Evolutionary conservation across 1,284 basidiomycete genomes (phyloP).

Genomic region (Hortiboletus rubellus): DNA sequence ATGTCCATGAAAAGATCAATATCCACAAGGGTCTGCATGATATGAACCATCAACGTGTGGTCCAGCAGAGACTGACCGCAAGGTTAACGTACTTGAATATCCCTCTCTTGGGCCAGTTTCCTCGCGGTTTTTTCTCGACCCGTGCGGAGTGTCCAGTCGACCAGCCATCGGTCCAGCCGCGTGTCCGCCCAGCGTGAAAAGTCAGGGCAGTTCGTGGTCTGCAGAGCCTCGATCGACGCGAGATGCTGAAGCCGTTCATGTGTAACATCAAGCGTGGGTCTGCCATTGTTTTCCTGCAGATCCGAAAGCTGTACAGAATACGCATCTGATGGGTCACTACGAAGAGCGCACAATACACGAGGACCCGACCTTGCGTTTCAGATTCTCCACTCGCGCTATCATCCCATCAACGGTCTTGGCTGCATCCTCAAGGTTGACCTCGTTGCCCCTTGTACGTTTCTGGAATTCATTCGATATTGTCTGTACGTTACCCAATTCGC

Average conservation of each 20-base stretch:
- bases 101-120: slow-evolving; percentile 66
- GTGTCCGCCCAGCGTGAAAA: slow-evolving; percentile 77
- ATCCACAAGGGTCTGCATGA: slow-evolving; percentile 74
- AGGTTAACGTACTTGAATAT: slow-evolving; percentile 60
- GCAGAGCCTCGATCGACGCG: slow-evolving; percentile 56
- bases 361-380: slow-evolving; percentile 75
- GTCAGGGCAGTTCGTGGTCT: slow-evolving; percentile 52
- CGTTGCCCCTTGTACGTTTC: slow-evolving; percentile 42
- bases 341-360: slow-evolving; percentile 15
- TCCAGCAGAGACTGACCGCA: slow-evolving; percentile 15
- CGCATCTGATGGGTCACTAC: slow-evolving; percentile 17
- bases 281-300: slow-evolving; percentile 62
- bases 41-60: slow-evolving; percentile 25
- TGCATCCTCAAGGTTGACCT: slow-evolving; percentile 50
- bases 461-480: slow-evolving; percentile 55
- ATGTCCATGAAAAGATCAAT: slow-evolving; percentile 92
- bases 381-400: slow-evolving; percentile 69
- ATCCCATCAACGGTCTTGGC: slow-evolving; percentile 68
- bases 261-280: slow-evolving; percentile 69
- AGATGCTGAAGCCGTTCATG: slow-evolving; percentile 73
- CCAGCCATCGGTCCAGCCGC: slow-evolving; percentile 86
- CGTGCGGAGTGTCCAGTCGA: slow-evolving; percentile 85
- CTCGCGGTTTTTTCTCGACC: slow-evolving; percentile 71
- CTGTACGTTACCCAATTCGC: slow-evolving; percentile 67
- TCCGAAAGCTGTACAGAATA: slow-evolving; percentile 57